A percentile compares a stretch with the other conserved stretches of the same genome.
phyloP scores from a whole-genome alignment of 2,329 filamentous ascomycete genomes.

The Fusarium fracticaudum region DNA sequence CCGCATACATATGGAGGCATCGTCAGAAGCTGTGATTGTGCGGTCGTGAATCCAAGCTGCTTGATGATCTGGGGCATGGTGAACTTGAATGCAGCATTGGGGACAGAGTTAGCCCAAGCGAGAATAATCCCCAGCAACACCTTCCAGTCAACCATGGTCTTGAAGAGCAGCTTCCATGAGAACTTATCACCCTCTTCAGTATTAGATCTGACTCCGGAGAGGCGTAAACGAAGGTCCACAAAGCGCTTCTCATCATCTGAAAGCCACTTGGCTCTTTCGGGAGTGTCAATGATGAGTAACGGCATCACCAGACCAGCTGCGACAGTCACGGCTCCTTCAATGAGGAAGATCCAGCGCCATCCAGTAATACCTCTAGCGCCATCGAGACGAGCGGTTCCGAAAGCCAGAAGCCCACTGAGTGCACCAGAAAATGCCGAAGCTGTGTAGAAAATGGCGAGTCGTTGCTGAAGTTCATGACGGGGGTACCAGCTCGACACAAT shows the following conservation, averaged over 20 bases:
- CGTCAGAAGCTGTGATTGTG: slow-evolving; percentile 41
- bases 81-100: slow-evolving; percentile 40
- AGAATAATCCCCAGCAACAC: slow-evolving; percentile 47
- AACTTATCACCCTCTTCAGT: slow-evolving; percentile 40
- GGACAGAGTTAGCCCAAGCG: slow-evolving; percentile 45
- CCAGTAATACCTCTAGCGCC: slow-evolving; percentile 53
- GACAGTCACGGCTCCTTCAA: slow-evolving; percentile 58
- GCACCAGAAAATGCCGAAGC: slow-evolving; percentile 52
- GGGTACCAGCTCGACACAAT: slow-evolving; percentile 46
- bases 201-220: slow-evolving; percentile 45
- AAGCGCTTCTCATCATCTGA: slow-evolving; percentile 49
- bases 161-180: slow-evolving; percentile 39
- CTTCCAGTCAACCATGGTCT: slow-evolving; percentile 54
- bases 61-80: slow-evolving; percentile 50
- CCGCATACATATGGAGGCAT: slow-evolving; percentile 50
- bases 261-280: slow-evolving; percentile 47
- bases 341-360: slow-evolving; percentile 65
- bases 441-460: slow-evolving; percentile 49
- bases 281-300: slow-evolving; percentile 56
- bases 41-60: slow-evolving; percentile 51
- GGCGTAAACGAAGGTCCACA: slow-evolving; percentile 39
- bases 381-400: slow-evolving; percentile 55
- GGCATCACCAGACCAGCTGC: slow-evolving; percentile 43
- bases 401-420: slow-evolving; percentile 57
- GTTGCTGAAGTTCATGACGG: slow-evolving; percentile 42